phyloP scores from a whole-genome alignment of 345 rosid species.

The Citrus medica region DNA sequence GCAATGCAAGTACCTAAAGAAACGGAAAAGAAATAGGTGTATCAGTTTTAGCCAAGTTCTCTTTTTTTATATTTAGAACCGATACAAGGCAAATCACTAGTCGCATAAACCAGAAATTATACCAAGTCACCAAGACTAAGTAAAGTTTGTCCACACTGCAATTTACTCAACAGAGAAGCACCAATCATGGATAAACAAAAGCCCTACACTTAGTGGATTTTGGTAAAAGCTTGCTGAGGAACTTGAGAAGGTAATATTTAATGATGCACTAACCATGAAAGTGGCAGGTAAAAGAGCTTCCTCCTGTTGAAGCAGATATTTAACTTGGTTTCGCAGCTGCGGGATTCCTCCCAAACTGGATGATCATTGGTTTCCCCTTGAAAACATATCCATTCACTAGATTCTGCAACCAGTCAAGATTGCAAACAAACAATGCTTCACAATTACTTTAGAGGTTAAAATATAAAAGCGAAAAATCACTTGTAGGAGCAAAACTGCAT shows the following conservation, averaged over 20 bases:
- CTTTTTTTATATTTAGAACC: too few relatives aligned
- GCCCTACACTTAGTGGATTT: neutral
- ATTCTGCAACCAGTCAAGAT: constrained; percentile 51
- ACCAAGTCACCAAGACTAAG: too few relatives aligned
- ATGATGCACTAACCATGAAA: constrained; percentile 7
- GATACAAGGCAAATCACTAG: too few relatives aligned
- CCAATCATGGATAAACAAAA: too few relatives aligned
- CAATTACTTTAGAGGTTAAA: neutral
- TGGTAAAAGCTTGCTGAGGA: neutral
- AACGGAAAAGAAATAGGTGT: neutral
- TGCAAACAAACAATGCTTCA: neutral
- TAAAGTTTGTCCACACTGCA: neutral
- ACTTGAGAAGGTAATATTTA: neutral
- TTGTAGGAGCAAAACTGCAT: neutral
- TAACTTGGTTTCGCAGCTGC: constrained; percentile 46
- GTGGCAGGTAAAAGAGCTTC: constrained; percentile 1
- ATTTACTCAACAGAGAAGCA: neutral
- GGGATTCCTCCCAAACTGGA: constrained; percentile 85
- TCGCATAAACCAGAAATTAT: too few relatives aligned
- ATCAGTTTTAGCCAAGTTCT: too few relatives aligned
- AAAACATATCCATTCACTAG: constrained; percentile 74
- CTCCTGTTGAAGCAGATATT: neutral
- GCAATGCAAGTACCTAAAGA: neutral
- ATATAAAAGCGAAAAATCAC: neutral
- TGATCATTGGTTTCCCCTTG: constrained; percentile 87